Percentiles rank a stretch among this genome's conserved stretches.
Evolutionary conservation across 31 red algal genomes (phyloP).

Genomic region (Endocladia muricata): DNA sequence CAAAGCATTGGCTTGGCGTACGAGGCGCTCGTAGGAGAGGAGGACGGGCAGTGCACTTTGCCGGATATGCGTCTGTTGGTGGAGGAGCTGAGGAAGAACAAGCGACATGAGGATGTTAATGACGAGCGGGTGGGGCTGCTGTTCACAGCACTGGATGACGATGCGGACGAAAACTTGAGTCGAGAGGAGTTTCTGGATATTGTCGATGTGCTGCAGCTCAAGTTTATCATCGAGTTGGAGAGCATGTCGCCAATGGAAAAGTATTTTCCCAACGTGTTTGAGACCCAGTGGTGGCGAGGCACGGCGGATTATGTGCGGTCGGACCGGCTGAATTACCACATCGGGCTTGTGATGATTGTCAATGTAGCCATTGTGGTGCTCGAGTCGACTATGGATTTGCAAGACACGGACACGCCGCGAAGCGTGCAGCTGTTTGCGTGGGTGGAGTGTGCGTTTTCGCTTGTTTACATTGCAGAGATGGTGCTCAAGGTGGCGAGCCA

Average conservation of each 20-base stretch:
- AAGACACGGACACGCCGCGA: constrained; percentile 39
- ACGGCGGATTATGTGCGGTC: constrained; percentile 64
- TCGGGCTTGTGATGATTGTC: constrained; percentile 57
- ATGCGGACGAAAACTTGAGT: constrained; percentile 53
- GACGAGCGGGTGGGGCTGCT: constrained; percentile 47
- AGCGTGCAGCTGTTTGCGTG: constrained; percentile 52
- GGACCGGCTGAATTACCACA: constrained; percentile 20
- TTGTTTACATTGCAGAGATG: constrained; percentile 77
- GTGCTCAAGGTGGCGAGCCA: constrained; percentile 45
- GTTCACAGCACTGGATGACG: constrained; percentile 74
- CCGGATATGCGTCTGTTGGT: constrained; percentile 67
- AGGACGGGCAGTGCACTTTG: constrained; percentile 27
- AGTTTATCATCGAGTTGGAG: constrained; percentile 70
- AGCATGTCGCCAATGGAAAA: constrained; percentile 35
- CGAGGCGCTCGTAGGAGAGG: constrained; percentile 41
- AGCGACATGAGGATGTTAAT: constrained; percentile 34
- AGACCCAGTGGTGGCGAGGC: constrained; percentile 35
- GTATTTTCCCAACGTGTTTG: constrained; percentile 52
- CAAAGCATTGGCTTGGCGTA: constrained; percentile 46
- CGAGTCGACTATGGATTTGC: constrained; percentile 73
- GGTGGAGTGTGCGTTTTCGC: constrained; percentile 60
- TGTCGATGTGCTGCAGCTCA: constrained; percentile 65
- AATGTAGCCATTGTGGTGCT: constrained; percentile 67
- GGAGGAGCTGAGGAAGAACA: constrained; percentile 68
- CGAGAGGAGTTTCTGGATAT: constrained; percentile 76